Conservation (phyloP, 345 rosid genomes). For the Eucalyptus erythrocorys region DNA sequence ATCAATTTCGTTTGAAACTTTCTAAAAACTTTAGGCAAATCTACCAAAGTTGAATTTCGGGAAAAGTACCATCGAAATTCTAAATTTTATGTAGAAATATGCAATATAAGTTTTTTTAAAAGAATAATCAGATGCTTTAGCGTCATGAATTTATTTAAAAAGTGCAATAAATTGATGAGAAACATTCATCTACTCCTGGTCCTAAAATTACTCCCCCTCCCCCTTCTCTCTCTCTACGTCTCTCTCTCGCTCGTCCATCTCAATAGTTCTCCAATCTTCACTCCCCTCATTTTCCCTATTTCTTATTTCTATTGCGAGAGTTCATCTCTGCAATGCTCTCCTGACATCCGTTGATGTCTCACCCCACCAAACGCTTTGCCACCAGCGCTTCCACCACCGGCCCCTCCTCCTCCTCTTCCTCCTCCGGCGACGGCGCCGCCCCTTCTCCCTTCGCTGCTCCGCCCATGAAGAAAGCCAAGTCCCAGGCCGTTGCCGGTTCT, state of each 20-base stretch:
- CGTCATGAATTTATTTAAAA: background rate
- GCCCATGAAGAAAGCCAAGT: conserved; percentile 67
- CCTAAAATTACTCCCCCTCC: background rate
- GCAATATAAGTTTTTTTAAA: background rate
- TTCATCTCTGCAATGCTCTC: conserved; percentile 14
- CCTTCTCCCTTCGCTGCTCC: background rate
- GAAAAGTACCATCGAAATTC: background rate
- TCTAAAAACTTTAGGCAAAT: background rate
- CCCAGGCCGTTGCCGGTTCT: conserved; percentile 49
- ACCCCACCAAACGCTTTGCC: conserved; percentile 73
- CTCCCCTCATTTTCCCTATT: background rate
- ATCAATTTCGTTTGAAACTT: background rate
- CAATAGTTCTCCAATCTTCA: background rate
- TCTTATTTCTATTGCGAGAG: background rate
- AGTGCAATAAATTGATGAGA: background rate
- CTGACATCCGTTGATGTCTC: conserved; percentile 53
- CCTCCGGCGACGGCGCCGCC: conserved; percentile 6
- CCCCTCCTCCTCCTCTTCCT: conserved; percentile 9
- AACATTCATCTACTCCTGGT: background rate
- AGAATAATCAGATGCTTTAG: background rate
- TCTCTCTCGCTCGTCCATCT: background rate
- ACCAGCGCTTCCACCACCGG: conserved; percentile 11
- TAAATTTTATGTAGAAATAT: background rate
- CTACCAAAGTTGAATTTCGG: background rate
- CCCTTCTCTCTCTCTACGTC: background rate